Percentiles rank a stretch among this genome's conserved stretches.
Conservation (phyloP, 2,329 filamentous ascomycete genomes). For the Apiospora phragmitis region DNA sequence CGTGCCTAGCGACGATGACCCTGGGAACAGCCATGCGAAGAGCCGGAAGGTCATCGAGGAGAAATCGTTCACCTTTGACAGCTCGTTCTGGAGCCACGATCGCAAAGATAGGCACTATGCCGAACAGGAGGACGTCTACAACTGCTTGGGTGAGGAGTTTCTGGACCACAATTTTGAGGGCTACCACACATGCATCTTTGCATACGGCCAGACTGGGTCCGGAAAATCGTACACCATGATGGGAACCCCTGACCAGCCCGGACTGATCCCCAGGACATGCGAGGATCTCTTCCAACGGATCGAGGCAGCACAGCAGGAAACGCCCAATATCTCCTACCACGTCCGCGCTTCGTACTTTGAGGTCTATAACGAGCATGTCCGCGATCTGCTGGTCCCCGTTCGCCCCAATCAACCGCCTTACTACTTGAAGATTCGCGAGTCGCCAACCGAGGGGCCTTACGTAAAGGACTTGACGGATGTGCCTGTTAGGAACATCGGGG, state of each 20-base stretch:
- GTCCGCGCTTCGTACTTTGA: conserved; percentile 98
- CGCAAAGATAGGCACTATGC: conserved; percentile 81
- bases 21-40: conserved; percentile 58
- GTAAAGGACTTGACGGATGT: conserved; percentile 96
- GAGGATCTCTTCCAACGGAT: conserved; percentile 95
- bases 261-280: conserved; percentile 92
- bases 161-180: conserved; percentile 99
- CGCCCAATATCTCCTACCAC: conserved; percentile 92
- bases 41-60: conserved; percentile 78
- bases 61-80: conserved; percentile 94
- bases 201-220: conserved; percentile 95
- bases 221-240: conserved; percentile 99
- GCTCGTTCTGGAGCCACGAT: conserved; percentile 96
- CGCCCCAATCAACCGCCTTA: conserved; percentile 71
- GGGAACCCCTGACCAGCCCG: conserved; percentile 82
- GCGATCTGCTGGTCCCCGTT: conserved; percentile 82
- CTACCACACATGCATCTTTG: conserved; percentile 99
- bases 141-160: conserved; percentile 91
- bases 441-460: conserved; percentile 91
- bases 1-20: conserved; percentile 61
- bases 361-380: conserved; percentile 98
- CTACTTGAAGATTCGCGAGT: conserved; percentile 97
- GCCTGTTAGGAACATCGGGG: conserved; percentile 80
- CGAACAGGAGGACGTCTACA: conserved; percentile 90
- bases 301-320: conserved; percentile 72